phyloP scores from a whole-genome alignment of 2,329 filamentous ascomycete species.

The Penicillium vulpinum region DNA sequence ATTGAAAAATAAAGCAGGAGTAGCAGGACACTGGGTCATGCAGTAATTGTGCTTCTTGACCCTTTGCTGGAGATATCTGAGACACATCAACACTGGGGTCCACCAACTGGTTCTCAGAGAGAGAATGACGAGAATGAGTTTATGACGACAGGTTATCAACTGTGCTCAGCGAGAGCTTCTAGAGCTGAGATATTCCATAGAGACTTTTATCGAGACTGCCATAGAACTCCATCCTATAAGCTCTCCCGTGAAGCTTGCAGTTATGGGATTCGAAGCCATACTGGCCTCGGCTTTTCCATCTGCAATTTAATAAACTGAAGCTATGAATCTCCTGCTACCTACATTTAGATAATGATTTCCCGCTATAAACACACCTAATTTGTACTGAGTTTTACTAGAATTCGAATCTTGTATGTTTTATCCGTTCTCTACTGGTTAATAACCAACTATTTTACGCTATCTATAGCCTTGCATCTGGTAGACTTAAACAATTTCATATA shows the following conservation, averaged over 20 bases:
- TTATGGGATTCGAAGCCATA: neutral
- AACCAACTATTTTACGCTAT: too few species aligned
- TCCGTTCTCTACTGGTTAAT: too few species aligned
- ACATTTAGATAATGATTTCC: too few species aligned
- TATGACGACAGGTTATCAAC: conserved; percentile 28
- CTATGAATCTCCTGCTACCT: neutral
- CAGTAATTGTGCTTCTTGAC: conserved; percentile 15
- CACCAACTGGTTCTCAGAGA: neutral
- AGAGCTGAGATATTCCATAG: conserved; percentile 23
- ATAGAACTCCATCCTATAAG: neutral
- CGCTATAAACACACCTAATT: too few species aligned
- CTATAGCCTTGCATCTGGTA: too few species aligned
- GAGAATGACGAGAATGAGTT: conserved; percentile 2
- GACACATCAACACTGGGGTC: neutral
- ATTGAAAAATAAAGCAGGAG: too few species aligned
- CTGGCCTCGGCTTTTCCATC: neutral
- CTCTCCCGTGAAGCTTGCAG: neutral
- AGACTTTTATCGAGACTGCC: conserved; percentile 6
- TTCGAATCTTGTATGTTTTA: too few species aligned
- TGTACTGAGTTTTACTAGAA: too few species aligned
- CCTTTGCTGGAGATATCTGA: conserved; percentile 12
- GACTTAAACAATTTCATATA: too few species aligned
- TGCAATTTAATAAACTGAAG: neutral
- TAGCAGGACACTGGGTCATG: too few species aligned
- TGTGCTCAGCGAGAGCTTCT: conserved; percentile 14